phyloP scores from a whole-genome alignment of 805 yeast genomes.

The Yarrowia keelungensis region DNA sequence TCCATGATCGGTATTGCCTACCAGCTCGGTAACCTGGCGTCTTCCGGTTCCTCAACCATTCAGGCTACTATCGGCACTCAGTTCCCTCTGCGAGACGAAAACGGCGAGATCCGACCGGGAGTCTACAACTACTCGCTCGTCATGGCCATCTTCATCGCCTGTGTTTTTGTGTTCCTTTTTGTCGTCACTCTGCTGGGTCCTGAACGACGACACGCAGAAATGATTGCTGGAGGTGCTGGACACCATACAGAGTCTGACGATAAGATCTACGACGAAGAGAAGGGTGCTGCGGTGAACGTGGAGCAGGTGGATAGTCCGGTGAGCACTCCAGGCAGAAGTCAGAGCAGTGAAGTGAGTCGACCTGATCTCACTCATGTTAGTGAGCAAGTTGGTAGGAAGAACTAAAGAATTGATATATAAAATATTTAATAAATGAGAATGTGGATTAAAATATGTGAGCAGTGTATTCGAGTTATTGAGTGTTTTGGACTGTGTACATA shows the following conservation, averaged over 20 bases:
- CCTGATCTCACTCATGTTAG: too few species aligned
- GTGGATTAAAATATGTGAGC: too few species aligned
- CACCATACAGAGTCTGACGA: constrained; percentile 39
- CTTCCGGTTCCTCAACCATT: constrained; percentile 74
- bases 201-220: constrained; percentile 51
- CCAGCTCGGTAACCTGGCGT: constrained; percentile 76
- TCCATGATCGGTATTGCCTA: constrained; percentile 67
- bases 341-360: not conserved
- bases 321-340: not conserved
- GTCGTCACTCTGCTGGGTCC: constrained; percentile 63
- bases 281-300: not conserved
- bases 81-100: constrained; percentile 58
- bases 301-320: not conserved
- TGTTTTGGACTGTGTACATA: too few species aligned
- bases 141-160: constrained; percentile 72
- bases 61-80: constrained; percentile 65
- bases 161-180: constrained; percentile 62
- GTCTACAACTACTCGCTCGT: constrained; percentile 67
- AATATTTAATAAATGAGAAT: not conserved
- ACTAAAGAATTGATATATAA: not conserved
- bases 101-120: constrained; percentile 49
- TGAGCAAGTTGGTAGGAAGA: too few species aligned
- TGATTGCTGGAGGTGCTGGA: constrained; percentile 39
- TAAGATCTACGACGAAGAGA: constrained; percentile 15
- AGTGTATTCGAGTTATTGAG: too few species aligned